Conservation (phyloP, 1,139 yeast species). For the Insectozyma bohioensis region DNA sequence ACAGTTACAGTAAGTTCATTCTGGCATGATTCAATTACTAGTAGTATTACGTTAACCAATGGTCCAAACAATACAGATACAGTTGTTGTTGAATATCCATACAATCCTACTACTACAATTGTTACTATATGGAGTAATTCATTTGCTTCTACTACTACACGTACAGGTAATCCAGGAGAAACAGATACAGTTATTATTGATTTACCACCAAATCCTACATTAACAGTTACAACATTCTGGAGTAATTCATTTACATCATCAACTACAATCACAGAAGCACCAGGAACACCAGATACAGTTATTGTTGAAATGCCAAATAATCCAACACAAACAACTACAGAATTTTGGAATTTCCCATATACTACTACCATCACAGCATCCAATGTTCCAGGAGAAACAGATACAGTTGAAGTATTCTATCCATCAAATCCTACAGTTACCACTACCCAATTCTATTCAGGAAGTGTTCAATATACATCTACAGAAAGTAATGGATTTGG, state of each 20-base stretch:
- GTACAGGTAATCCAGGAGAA: slow-evolving; percentile 8
- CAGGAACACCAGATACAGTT: slow-evolving; percentile 18
- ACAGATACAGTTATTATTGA: slow-evolving; percentile 15
- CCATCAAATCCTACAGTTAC: slow-evolving; percentile 17
- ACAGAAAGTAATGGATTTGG: slow-evolving; percentile 10
- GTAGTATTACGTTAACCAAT: slow-evolving; percentile 10
- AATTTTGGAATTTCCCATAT: slow-evolving; percentile 1
- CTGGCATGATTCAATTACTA: not conserved
- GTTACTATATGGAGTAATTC: slow-evolving; percentile 4
- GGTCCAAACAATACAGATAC: slow-evolving; percentile 8
- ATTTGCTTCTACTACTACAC: slow-evolving; percentile 14
- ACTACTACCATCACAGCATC: slow-evolving; percentile 10
- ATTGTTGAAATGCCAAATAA: slow-evolving; percentile 18
- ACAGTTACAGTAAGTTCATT: slow-evolving; percentile 4
- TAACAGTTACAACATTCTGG: slow-evolving; percentile 11
- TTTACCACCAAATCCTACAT: slow-evolving; percentile 15
- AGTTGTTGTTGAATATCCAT: slow-evolving; percentile 15
- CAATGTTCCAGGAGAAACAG: slow-evolving; percentile 14
- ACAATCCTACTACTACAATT: slow-evolving; percentile 5
- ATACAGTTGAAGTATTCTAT: slow-evolving; percentile 18
- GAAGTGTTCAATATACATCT: slow-evolving; percentile 9
- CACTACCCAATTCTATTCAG: slow-evolving; percentile 10
- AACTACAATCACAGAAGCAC: slow-evolving; percentile 7
- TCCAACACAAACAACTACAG: slow-evolving; percentile 9
- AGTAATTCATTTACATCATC: slow-evolving; percentile 13